Conservation (phyloP, 345 rosid species). For the Leavenworthia alabamica region DNA sequence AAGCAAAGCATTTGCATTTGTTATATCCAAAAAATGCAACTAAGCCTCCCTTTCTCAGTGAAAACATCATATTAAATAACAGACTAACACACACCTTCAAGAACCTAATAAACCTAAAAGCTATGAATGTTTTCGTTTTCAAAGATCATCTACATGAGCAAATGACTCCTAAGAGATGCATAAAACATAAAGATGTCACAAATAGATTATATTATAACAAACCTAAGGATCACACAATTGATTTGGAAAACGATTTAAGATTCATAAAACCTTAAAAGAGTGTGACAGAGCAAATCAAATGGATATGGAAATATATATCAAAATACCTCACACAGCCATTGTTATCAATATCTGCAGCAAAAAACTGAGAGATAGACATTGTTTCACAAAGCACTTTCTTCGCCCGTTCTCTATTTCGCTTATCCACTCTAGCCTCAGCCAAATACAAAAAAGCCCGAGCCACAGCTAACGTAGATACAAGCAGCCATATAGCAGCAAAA, state of each 20-base stretch:
- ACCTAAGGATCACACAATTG: background rate
- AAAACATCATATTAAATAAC: background rate
- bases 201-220: background rate
- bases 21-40: background rate
- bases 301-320: background rate
- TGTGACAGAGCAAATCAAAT: background rate
- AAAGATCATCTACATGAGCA: background rate
- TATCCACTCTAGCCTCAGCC: slow-evolving; percentile 94
- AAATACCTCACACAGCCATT: slow-evolving; percentile 85
- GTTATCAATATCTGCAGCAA: slow-evolving; percentile 89
- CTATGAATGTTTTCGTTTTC: background rate
- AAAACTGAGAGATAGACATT: slow-evolving; percentile 89
- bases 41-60: background rate
- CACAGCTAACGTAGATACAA: slow-evolving; percentile 82
- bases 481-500: slow-evolving; percentile 88
- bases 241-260: background rate
- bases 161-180: background rate
- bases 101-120: background rate
- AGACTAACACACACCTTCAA: background rate
- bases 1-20: background rate
- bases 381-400: slow-evolving; percentile 86
- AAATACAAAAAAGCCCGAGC: slow-evolving; percentile 80
- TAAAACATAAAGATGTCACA: background rate
- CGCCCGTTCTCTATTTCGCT: slow-evolving; percentile 70
- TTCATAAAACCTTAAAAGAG: background rate